A percentile compares a stretch with the other conserved stretches of the same genome.
Evolutionary conservation across 2,329 filamentous ascomycete species (phyloP).

Genomic region (Zelopaecilomyces penicillatus): DNA sequence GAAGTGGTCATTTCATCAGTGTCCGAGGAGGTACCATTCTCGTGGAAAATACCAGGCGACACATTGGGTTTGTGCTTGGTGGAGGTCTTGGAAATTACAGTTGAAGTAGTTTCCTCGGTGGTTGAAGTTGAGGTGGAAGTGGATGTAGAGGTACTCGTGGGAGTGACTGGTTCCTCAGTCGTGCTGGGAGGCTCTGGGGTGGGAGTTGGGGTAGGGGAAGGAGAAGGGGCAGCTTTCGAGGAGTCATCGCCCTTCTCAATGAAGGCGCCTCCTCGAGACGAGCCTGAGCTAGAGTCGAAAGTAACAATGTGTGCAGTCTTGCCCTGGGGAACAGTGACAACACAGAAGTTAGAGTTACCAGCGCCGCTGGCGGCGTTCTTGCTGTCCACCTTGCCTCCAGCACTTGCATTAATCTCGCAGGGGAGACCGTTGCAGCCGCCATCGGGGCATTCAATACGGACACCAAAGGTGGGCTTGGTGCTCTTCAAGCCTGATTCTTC

Average conservation of each 20-base stretch:
- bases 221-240: neutral
- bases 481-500: slow-evolving; percentile 45
- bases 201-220: slow-evolving; percentile 12
- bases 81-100: slow-evolving; percentile 9
- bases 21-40: slow-evolving; percentile 33
- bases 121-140: slow-evolving; percentile 5
- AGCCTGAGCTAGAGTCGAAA: slow-evolving; percentile 29
- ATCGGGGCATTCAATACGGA: slow-evolving; percentile 61
- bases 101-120: slow-evolving; percentile 2
- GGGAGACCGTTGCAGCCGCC: slow-evolving; percentile 64
- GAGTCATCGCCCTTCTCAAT: neutral
- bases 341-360: slow-evolving; percentile 63
- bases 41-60: slow-evolving; percentile 44
- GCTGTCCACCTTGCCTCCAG: slow-evolving; percentile 51
- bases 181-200: slow-evolving; percentile 1
- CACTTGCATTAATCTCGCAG: slow-evolving; percentile 59
- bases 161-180: slow-evolving; percentile 1
- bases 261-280: neutral
- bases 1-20: neutral
- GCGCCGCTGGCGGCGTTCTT: slow-evolving; percentile 49
- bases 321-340: slow-evolving; percentile 65
- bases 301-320: slow-evolving; percentile 60
- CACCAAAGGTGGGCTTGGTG: slow-evolving; percentile 54
- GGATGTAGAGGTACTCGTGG: slow-evolving; percentile 9
- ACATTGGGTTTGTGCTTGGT: slow-evolving; percentile 18